Evolutionary conservation across 2,329 filamentous ascomycete genomes (phyloP).

Genomic region (Penicillium sp.): DNA sequence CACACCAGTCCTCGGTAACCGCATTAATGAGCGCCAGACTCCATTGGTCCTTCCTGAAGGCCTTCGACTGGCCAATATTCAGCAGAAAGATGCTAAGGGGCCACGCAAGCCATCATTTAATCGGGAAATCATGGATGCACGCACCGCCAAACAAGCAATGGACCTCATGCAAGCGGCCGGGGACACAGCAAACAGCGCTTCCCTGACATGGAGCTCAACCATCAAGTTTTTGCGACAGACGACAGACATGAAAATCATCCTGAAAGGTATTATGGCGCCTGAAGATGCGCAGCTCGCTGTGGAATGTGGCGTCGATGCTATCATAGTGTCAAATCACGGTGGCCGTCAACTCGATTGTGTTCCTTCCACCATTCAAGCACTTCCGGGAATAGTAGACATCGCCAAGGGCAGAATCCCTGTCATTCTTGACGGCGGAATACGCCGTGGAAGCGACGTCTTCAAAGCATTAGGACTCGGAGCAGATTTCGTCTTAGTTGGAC

Average conservation of each 20-base stretch:
- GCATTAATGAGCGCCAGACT: slow-evolving; percentile 3
- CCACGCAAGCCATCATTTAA: slow-evolving; percentile 3
- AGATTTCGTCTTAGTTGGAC: slow-evolving; percentile 3
- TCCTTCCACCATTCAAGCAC: slow-evolving; percentile 8
- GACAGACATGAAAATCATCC: slow-evolving; percentile 7
- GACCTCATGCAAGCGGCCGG: slow-evolving; percentile 1
- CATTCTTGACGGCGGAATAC: slow-evolving; percentile 7
- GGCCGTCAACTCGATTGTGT: slow-evolving; percentile 9
- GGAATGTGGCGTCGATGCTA: slow-evolving; percentile 4
- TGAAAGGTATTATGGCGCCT: slow-evolving; percentile 5
- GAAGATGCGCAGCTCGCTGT: slow-evolving; percentile 5
- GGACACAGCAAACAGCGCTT: slow-evolving; percentile 5
- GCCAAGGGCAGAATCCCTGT: slow-evolving; percentile 1
- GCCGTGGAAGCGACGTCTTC: slow-evolving; percentile 8
- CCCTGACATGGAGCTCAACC: slow-evolving; percentile 4
- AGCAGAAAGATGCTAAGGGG: background rate
- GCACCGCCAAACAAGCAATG: background rate
- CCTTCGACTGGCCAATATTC: slow-evolving; percentile 2
- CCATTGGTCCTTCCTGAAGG: slow-evolving; percentile 8
- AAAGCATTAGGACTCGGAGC: slow-evolving; percentile 10
- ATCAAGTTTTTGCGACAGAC: slow-evolving; percentile 4
- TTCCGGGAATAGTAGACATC: background rate
- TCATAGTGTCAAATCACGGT: slow-evolving; percentile 11
- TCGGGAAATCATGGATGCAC: slow-evolving; percentile 7
- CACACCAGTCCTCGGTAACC: slow-evolving; percentile 6